Evolutionary conservation across 2,329 filamentous ascomycete species (phyloP), one percentile per base, ranked within the genome.

Genomic region (Daldinia eschscholtzii): DNA sequence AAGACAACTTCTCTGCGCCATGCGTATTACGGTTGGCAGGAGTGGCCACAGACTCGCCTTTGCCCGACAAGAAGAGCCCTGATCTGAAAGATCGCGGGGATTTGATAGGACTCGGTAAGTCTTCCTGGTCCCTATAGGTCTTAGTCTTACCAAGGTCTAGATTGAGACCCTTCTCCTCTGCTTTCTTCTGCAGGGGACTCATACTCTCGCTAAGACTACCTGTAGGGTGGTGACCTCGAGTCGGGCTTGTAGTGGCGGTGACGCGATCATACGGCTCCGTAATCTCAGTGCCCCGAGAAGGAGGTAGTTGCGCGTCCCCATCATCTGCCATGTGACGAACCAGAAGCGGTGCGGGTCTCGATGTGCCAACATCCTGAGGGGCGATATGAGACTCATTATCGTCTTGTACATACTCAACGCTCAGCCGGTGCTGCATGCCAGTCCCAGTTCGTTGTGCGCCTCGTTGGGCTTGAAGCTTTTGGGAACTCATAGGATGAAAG

Each of bases 401-500:
- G n/a, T 81, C 72, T 53, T 65, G 71, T 61, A 75, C 60, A 65
- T 76, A 75, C 37, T 75, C 72, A 52, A 78, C 74, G 42, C 76
- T 77, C 18, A 78, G 75, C 23, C 79, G 78, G 26, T 76, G 77
- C 50, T 84, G 82, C 62, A 77, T 79, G 73, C 81, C 78, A 23
- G 81, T 83, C 13, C 79, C 73, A 5, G 84, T 82, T 23, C 86
- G 82, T 41, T 82, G 77, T 7, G 80, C 88, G 70, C 91, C 90
- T 79, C 95, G 87, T 81, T 98, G 96, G 61, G 94, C 94, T 81
- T 98, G 95, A 57, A 98, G 84, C 79, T 93, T 92, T 79, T 97
- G 94, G 26, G 95, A 97, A 82, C 94, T 98, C 93, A 99, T 97
- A 42, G 96, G 96, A 23, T 91, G 92, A 78, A 97, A 97, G 83